Evolutionary conservation across 2,329 filamentous ascomycete genomes (phyloP).

Genomic region (Verticillium nubilum): DNA sequence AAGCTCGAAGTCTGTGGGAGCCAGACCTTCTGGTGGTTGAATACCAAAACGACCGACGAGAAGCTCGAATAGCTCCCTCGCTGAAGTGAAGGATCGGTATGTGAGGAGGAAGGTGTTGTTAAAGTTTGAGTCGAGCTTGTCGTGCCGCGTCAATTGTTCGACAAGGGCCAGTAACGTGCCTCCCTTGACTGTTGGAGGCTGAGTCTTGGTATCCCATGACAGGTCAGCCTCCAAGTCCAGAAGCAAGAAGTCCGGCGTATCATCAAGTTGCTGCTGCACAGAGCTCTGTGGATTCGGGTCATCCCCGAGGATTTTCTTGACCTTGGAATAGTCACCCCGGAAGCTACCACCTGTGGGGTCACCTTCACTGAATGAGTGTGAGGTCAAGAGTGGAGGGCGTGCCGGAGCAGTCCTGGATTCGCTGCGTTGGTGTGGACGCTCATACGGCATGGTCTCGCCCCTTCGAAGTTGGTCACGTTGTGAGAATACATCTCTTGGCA

Average conservation of each 20-base stretch:
- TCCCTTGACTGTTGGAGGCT: constrained; percentile 73
- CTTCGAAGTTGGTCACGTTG: constrained; percentile 49
- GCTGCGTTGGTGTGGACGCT: constrained; percentile 48
- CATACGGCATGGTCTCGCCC: constrained; percentile 52
- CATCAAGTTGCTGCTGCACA: constrained; percentile 53
- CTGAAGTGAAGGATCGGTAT: constrained; percentile 90
- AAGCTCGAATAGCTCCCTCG: constrained; percentile 85
- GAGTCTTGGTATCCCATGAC: constrained; percentile 79
- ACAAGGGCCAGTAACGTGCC: constrained; percentile 85
- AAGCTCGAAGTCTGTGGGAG: constrained; percentile 67
- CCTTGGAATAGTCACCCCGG: constrained; percentile 57
- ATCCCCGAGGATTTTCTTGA: constrained; percentile 62
- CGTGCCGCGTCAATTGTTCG: constrained; percentile 91
- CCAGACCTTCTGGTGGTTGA: constrained; percentile 81
- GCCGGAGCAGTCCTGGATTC: constrained; percentile 42
- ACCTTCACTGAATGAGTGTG: constrained; percentile 63
- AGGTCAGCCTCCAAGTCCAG: constrained; percentile 87
- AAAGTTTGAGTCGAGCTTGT: constrained; percentile 90
- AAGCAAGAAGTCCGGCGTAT: constrained; percentile 76
- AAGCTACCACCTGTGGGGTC: constrained; percentile 45
- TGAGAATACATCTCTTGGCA: constrained; percentile 36
- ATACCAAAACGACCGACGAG: constrained; percentile 88
- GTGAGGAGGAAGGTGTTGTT: constrained; percentile 98
- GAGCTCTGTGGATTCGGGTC: constrained; percentile 47
- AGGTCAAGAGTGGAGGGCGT: constrained; percentile 43